Base-by-base conservation (phyloP, 805 yeast species). In the Metschnikowia baotianmanensis region DNA sequence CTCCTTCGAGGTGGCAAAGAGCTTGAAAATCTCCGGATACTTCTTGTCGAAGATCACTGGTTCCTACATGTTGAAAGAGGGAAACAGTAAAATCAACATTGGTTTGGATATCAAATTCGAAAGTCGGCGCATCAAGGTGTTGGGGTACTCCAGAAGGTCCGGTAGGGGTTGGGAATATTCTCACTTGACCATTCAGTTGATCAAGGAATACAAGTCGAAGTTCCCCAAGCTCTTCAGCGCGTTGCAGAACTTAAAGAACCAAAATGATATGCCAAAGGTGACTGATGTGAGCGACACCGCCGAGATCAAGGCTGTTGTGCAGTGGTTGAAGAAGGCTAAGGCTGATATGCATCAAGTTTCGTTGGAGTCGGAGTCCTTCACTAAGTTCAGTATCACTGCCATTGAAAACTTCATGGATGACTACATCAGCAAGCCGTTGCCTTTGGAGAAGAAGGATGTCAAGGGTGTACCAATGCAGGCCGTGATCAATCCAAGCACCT, bases 21-120 rank as follows among this genome's bases (percentile, higher is more conserved):
- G 64, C 29, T 53, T 88, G 43, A 69, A 67, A 17, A 43, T 91
- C 2, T 74, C 77, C 40, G 80, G 87, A 4, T 65, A 83, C 26
- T 77, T 86, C 46, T 70, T 93, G 45, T 82, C 95, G 2, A 83
- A 77, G 56, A 74, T 93, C 32, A 84, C 96, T 0, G 82, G 96
- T 7, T 76, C 79, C 6, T 85, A 69, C 52, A 63, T 83, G 67
- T 70, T 90, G 45, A 74, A 70, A 22, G 79, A 76, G 45, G 71
- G 72, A 16, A 41, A 38, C 16, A 48, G 53, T 6, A 76, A 68
- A 48, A 74, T 75, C 48, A 84, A 90, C 56, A 69, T 93, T 53
- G 98, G 98, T 16, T 69, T 93, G 48, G 86, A 83, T 42, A 71
- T 93, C 60, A 90, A 90, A 63, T 85, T 82, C 62, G 96, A 90